These are phyloP conservation scores for Besnoitia besnoiti DNA, from an alignment of 169 alveolate species.

Conservation along the genomic window DNA sequence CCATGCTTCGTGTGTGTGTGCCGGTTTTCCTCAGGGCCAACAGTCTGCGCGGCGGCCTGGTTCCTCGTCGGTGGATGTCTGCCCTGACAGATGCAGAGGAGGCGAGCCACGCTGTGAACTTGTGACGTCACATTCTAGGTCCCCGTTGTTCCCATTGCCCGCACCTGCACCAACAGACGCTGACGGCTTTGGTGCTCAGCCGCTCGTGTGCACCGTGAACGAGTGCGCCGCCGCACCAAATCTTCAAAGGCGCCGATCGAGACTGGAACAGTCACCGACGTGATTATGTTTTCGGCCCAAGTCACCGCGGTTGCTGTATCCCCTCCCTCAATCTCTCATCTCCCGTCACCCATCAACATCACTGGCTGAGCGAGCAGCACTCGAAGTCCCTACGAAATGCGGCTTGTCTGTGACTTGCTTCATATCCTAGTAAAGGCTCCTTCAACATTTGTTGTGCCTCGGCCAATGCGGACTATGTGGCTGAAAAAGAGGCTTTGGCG, in stretches of 20 bases:
- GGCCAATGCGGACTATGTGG: no score
- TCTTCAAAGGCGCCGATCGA: not conserved
- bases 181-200: not conserved
- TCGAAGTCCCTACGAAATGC: no score
- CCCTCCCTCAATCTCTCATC: no score
- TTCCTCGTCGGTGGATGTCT: not conserved
- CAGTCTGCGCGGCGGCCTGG: not conserved
- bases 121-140: not conserved
- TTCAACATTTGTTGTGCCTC: no score
- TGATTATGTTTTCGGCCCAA: not conserved
- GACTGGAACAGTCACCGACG: not conserved
- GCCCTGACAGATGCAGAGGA: not conserved
- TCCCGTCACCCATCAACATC: no score
- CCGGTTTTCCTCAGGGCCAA: not conserved
- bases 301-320: no score
- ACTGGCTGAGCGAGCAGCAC: no score
- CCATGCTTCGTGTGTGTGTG: not conserved
- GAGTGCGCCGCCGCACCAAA: not conserved
- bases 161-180: not conserved
- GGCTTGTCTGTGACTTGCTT: no score
- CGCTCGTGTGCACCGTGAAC: not conserved
- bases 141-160: conserved; percentile 7
- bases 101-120: not conserved
- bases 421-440: no score
- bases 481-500: no score